phyloP scores from a whole-genome alignment of 2,329 filamentous ascomycete genomes.

The Calonectria hongkongensis region DNA sequence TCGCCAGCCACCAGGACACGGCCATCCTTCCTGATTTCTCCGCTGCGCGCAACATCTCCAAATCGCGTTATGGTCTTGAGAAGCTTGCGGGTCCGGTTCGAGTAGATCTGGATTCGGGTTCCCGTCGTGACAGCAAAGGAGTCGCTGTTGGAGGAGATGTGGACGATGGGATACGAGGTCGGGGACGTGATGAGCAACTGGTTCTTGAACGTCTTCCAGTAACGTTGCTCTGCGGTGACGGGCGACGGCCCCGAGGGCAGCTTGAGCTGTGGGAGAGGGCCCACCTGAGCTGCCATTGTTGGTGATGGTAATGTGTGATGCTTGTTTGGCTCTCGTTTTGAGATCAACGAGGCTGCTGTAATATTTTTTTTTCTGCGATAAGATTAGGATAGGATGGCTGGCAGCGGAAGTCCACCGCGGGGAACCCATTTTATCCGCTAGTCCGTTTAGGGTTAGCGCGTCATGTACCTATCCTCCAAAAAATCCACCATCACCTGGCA shows the following conservation, averaged over 20 bases:
- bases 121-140: constrained; percentile 96
- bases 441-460: background rate
- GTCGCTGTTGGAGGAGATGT: constrained; percentile 87
- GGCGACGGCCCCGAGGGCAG: constrained; percentile 88
- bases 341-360: constrained; percentile 39
- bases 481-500: background rate
- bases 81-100: constrained; percentile 91
- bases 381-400: constrained; percentile 53
- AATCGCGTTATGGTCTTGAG: constrained; percentile 97
- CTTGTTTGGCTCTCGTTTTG: constrained; percentile 39
- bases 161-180: constrained; percentile 90
- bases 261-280: constrained; percentile 86
- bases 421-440: constrained; percentile 5
- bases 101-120: constrained; percentile 94
- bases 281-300: constrained; percentile 89
- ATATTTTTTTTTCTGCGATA: constrained; percentile 57
- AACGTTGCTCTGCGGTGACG: constrained; percentile 92
- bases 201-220: constrained; percentile 97
- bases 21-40: constrained; percentile 91
- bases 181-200: constrained; percentile 93
- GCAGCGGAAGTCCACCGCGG: constrained; percentile 39
- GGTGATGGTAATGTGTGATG: constrained; percentile 47
- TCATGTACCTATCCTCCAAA: background rate
- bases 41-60: constrained; percentile 91
- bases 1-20: constrained; percentile 93